Evolutionary conservation across 768 basidiomycete species (phyloP).

Genomic region (Suillus lakei): DNA sequence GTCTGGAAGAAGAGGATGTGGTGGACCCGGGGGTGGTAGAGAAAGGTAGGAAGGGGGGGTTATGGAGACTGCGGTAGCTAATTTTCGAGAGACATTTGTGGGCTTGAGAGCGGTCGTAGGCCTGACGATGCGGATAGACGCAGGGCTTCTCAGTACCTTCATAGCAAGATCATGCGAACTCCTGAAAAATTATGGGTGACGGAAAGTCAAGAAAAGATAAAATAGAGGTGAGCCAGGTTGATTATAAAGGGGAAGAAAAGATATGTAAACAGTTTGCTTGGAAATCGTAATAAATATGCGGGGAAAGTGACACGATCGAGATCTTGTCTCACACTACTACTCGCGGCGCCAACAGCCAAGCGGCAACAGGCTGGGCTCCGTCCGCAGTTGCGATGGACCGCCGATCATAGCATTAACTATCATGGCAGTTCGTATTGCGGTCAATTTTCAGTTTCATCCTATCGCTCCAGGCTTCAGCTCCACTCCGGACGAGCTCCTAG

Average conservation of each 20-base stretch:
- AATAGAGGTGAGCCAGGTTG: conserved; percentile 11
- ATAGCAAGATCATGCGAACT: conserved; percentile 14
- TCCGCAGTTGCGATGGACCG: neutral
- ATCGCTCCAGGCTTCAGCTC: neutral
- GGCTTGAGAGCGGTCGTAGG: neutral
- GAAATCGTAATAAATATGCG: conserved; percentile 16
- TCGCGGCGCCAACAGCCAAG: neutral
- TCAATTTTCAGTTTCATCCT: neutral
- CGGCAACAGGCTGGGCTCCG: neutral
- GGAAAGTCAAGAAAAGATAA: conserved; percentile 12
- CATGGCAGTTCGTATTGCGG: neutral
- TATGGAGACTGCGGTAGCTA: conserved; percentile 15
- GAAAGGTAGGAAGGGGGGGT: conserved; percentile 19
- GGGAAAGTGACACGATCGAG: conserved; percentile 12
- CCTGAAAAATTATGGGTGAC: neutral
- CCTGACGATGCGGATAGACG: conserved; percentile 10
- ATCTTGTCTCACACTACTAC: conserved; percentile 16
- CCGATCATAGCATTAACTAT: neutral
- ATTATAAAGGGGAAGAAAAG: neutral
- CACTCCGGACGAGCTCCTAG: neutral
- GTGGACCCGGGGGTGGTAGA: conserved; percentile 12
- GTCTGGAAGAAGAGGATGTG: neutral
- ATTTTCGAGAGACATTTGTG: conserved; percentile 10
- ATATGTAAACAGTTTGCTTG: neutral
- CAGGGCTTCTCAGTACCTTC: conserved; percentile 10